Percentiles rank a stretch among this genome's conserved stretches.
phyloP scores from a whole-genome alignment of 805 yeast genomes.

The Clavispora carvajalis region DNA sequence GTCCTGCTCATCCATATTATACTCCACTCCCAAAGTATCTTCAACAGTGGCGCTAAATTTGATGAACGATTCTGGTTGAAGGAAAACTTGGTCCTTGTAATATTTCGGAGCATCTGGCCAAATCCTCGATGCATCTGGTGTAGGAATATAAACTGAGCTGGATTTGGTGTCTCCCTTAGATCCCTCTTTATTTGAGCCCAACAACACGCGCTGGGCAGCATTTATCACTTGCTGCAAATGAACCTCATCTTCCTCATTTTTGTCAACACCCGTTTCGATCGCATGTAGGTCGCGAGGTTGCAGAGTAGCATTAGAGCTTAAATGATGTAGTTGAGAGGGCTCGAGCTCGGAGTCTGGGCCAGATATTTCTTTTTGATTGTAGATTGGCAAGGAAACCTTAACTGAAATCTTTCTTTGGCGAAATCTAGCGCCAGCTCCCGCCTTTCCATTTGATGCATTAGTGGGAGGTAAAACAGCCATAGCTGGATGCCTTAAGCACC shows the following conservation, averaged over 20 bases:
- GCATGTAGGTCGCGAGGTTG: constrained; percentile 84
- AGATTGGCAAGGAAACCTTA: constrained; percentile 76
- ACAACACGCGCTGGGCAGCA: constrained; percentile 64
- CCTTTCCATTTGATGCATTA: constrained; percentile 26
- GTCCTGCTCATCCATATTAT: constrained; percentile 88
- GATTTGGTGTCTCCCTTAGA: constrained; percentile 11
- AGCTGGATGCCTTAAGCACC: background rate
- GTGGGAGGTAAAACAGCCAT: constrained; percentile 41
- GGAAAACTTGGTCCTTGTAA: constrained; percentile 57
- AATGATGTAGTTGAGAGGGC: constrained; percentile 38
- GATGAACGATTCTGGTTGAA: constrained; percentile 73
- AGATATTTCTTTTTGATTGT: constrained; percentile 74
- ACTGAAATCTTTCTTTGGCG: constrained; percentile 94
- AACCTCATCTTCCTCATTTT: constrained; percentile 94
- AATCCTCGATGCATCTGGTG: constrained; percentile 85
- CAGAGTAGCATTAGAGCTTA: constrained; percentile 46
- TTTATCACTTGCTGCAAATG: constrained; percentile 89
- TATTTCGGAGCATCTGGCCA: constrained; percentile 76
- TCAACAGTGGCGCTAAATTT: constrained; percentile 94
- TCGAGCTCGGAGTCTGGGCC: constrained; percentile 54
- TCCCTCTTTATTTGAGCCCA: constrained; percentile 30
- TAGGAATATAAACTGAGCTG: constrained; percentile 74
- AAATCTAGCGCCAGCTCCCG: constrained; percentile 60
- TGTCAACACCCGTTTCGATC: constrained; percentile 96
- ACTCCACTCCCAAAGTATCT: constrained; percentile 81